Evolutionary conservation across 2,329 filamentous ascomycete species (phyloP).

Genomic region (Alternaria sp.): DNA sequence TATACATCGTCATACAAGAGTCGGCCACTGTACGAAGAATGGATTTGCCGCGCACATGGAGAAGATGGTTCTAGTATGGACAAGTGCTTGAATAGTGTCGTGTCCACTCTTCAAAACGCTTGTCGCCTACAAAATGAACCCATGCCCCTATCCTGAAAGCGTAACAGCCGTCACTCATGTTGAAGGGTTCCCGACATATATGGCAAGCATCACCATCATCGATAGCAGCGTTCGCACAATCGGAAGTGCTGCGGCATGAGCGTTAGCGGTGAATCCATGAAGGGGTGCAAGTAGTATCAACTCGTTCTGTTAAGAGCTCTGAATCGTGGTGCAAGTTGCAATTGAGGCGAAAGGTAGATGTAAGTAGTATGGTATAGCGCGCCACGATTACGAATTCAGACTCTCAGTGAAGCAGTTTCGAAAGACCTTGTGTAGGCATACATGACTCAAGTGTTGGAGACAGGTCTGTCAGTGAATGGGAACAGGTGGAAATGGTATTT

Average conservation of each 20-base stretch:
- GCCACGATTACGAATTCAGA: neutral
- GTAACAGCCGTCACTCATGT: neutral
- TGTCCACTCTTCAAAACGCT: neutral
- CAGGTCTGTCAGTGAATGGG: neutral
- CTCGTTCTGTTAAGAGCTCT: too few relatives aligned
- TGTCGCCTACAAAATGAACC: neutral
- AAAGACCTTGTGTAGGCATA: neutral
- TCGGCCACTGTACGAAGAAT: neutral
- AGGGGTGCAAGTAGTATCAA: too few relatives aligned
- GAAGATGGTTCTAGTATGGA: neutral
- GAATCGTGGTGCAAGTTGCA: too few relatives aligned
- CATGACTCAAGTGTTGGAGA: neutral
- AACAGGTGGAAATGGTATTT: neutral
- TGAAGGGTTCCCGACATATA: neutral
- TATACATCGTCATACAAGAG: neutral
- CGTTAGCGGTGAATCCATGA: too few relatives aligned
- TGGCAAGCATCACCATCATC: neutral
- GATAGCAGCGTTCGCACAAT: neutral
- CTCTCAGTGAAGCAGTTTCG: neutral
- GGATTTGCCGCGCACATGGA: neutral
- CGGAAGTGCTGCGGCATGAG: too few relatives aligned
- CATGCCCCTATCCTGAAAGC: neutral
- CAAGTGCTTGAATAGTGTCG: neutral
- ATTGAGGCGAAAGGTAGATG: neutral
- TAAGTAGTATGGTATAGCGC: neutral